Percentiles rank a stretch among this genome's conserved stretches.
Evolutionary conservation across 371 early-diverging fungal species (phyloP).

Genomic region (Ordospora colligata): DNA sequence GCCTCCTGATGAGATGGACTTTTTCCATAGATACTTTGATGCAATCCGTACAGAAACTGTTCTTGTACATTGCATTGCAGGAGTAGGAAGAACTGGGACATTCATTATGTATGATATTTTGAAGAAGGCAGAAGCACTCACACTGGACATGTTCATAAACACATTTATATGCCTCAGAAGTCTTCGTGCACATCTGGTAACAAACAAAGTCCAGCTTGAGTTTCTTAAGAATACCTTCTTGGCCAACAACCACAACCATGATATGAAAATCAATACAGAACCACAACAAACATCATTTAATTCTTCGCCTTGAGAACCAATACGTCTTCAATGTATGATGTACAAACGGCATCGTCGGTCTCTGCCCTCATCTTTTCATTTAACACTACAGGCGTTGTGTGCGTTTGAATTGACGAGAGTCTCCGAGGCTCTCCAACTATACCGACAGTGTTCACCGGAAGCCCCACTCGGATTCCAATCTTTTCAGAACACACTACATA

Average conservation of each 20-base stretch:
- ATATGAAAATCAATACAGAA: background rate
- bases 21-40: conserved; percentile 15
- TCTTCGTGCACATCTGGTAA: conserved; percentile 47
- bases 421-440: conserved; percentile 94
- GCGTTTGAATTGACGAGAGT: conserved; percentile 92
- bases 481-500: conserved; percentile 84
- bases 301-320: conserved; percentile 33
- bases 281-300: background rate
- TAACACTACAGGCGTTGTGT: conserved; percentile 86
- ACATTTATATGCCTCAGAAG: conserved; percentile 47
- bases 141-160: conserved; percentile 42
- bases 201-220: conserved; percentile 46
- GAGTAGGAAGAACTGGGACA: conserved; percentile 85
- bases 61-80: conserved; percentile 87
- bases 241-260: background rate
- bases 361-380: conserved; percentile 90
- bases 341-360: conserved; percentile 62
- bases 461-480: conserved; percentile 85
- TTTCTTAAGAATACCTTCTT: background rate
- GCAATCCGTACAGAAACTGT: conserved; percentile 58
- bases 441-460: conserved; percentile 87
- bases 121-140: conserved; percentile 56
- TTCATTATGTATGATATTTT: conserved; percentile 69
- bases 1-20: background rate
- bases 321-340: conserved; percentile 46